Conservation (phyloP, 169 alveolate species). For the Blepharisma undulans region DNA sequence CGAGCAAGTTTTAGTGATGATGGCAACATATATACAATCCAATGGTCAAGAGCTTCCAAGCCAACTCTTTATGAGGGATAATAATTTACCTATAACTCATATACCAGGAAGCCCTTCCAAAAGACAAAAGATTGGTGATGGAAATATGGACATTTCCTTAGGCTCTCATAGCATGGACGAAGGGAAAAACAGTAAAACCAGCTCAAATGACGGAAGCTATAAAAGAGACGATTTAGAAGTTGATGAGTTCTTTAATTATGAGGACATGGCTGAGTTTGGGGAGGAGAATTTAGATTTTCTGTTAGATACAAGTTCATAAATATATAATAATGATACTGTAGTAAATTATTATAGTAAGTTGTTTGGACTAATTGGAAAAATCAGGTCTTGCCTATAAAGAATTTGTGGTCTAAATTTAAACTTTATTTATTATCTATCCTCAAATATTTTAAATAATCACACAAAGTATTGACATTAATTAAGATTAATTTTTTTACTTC, state of each 20-base stretch:
- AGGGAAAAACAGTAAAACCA: neutral
- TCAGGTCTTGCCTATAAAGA: neutral
- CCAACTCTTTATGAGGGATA: neutral
- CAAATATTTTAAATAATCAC: too few species aligned
- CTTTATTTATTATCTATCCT: neutral
- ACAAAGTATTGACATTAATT: too few species aligned
- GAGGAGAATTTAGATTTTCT: neutral
- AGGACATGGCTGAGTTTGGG: neutral
- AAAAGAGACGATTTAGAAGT: neutral
- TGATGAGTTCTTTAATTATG: neutral
- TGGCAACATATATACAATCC: constrained; percentile 18
- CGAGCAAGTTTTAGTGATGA: constrained; percentile 22
- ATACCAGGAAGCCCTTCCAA: neutral
- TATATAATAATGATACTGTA: neutral
- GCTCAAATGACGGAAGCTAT: neutral
- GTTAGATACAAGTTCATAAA: neutral
- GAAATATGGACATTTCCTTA: neutral
- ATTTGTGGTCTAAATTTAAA: neutral
- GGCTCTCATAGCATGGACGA: neutral
- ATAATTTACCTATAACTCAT: neutral
- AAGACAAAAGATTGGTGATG: neutral
- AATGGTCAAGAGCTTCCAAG: constrained; percentile 4
- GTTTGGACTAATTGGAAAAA: neutral
- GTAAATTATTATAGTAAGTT: neutral
- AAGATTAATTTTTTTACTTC: too few species aligned